Evolutionary conservation across 805 yeast genomes (phyloP), one percentile per base, ranked within the genome.

Genomic region (Suhomyces emberorum): DNA sequence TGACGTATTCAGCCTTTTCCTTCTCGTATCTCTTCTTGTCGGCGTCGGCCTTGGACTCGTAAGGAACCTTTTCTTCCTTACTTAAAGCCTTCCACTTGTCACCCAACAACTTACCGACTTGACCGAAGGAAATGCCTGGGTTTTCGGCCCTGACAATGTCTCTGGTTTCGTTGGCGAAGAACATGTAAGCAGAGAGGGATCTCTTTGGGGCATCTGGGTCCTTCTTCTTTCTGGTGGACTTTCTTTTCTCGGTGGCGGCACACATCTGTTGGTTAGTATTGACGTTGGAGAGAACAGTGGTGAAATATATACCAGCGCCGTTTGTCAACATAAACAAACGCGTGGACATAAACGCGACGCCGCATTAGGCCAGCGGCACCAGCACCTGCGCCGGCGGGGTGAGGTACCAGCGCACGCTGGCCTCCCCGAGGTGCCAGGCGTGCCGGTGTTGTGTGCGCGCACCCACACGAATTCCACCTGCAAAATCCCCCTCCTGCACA

Each of bases 151-250:
- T 81, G 51, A 93, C 96, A 47, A 80, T 78, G 69, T 91, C 97
- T 76, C 98, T 89, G 77, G 86, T 85, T 60, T 88, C 97, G 63
- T 88, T 88, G 54, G 98, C 98, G 61, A 89, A 93, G 79, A 87
- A 91, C 98, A 93, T 89, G 81, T 91, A 93, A 33, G 98, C 96
- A 43, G 97, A 88, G 63, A 93, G 73, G 17, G 97, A 88, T 70
- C 98, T 87, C 87, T 93, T 93, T 66, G 98, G 98, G 49, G 98
- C 98, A 68, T 91, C 89, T 73, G 98, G 96, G 67, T 87, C 95
- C 73, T 69, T 69, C 71, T 68, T 69, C 57, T 68, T 68, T 65
- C 74, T 68, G 39, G 67, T 53, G 37, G 69, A 40, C 49, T 61
- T 69, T 59, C 64, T 68, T 52, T 59, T 69, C 53, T 69, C 74